These are phyloP conservation scores for Globisporangium splendens DNA, from an alignment of 352 stramenopile species.

Conservation along the genomic window DNA sequence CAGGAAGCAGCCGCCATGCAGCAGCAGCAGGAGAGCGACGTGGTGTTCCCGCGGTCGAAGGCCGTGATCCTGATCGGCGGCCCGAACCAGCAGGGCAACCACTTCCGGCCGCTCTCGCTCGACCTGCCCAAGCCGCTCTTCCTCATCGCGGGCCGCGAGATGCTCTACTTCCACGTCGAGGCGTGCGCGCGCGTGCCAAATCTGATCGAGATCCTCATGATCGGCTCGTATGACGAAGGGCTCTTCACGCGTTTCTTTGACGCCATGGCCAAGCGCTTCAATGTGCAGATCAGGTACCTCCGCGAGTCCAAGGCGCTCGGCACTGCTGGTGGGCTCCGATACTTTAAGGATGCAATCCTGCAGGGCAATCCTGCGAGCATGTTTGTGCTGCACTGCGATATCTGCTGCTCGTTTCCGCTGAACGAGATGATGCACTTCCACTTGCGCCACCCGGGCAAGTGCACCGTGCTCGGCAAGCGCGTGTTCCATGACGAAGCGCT, in stretches of 20 bases:
- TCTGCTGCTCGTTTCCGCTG: constrained; percentile 86
- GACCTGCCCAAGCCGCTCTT: constrained; percentile 87
- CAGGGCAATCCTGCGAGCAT: constrained; percentile 63
- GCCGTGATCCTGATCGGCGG: constrained; percentile 86
- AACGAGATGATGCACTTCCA: constrained; percentile 89
- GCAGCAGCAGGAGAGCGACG: constrained; percentile 22
- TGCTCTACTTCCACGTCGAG: constrained; percentile 89
- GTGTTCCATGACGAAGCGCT: constrained; percentile 88
- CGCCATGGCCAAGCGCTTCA: constrained; percentile 74
- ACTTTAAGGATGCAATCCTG: constrained; percentile 84
- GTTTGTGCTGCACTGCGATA: constrained; percentile 85
- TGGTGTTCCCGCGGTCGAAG: constrained; percentile 73
- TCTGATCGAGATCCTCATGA: constrained; percentile 85
- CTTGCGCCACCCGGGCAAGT: constrained; percentile 62
- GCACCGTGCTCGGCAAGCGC: constrained; percentile 82
- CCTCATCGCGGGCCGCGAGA: constrained; percentile 78
- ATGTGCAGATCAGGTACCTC: constrained; percentile 84
- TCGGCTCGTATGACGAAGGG: constrained; percentile 86
- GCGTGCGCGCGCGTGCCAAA: constrained; percentile 80
- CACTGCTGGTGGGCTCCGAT: constrained; percentile 79
- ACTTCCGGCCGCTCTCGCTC: constrained; percentile 84
- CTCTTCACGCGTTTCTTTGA: constrained; percentile 89
- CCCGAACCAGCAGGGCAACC: constrained; percentile 82
- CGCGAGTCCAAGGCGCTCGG: constrained; percentile 76
- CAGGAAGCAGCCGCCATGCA: constrained; percentile 9